Evolutionary conservation across 352 stramenopile species (phyloP), one percentile per base, ranked within the genome.

Genomic region (Phytophthora megakarya): DNA sequence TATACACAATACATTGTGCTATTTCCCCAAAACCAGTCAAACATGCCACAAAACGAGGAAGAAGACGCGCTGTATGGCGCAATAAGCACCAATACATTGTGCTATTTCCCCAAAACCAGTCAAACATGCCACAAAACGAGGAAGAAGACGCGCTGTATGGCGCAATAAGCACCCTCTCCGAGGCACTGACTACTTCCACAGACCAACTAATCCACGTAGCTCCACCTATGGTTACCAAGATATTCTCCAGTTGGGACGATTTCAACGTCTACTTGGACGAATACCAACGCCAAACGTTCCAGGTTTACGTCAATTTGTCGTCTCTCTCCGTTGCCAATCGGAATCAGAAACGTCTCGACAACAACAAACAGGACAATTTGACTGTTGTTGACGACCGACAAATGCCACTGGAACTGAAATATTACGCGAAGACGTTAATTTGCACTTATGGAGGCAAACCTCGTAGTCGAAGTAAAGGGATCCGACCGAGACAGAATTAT

Each of bases 201-300:
- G 26, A 50, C 23, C 23, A 38, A 37, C 4, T 8, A 9, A 21
- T 15, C 6, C 25, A 38, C 23, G 11, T 51, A 8, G 44, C 44
- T 4, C 16, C 26, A 23, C 28, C 18, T 22, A 51, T 51, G 44
- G 18, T 16, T 7, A 25, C 18, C 2, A 51, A 25, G 25, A 35
- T 16, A 15, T 51, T 51, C 25, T 25, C 44, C 16, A 38, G 23
- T 37, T 51, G 44, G 44, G 44, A 51, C 6, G 44, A 15, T 16
- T 51, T 51, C 44, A n/a, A 9, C 25, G 25, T 13, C 15, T 37
- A 23, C 44, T 38, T 51, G 7, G 26, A n/a, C 16, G 44, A 38
- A 16, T 51, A 51, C 44, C 44, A 51, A 11, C 44, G 44, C 5
- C 19, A 38, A 8, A 51, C 44, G 15, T 51, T 23, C 16, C 44